Evolutionary conservation across 176 grass and related monocot genomes (phyloP).

Genomic region (Hordeum marinum): DNA sequence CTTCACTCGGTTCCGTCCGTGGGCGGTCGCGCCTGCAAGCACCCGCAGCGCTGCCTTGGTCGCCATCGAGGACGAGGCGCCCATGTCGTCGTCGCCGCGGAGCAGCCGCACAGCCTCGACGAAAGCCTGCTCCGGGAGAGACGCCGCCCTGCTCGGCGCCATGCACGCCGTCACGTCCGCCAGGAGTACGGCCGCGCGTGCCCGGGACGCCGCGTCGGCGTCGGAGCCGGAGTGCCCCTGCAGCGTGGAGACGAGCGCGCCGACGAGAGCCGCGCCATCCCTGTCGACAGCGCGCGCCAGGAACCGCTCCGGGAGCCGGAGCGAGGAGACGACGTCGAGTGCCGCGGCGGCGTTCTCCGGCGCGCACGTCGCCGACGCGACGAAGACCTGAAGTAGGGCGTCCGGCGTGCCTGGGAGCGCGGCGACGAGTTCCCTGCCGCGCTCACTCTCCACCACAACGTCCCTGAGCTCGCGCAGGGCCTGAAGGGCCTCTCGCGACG

Average conservation of each 20-base stretch:
- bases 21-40: slow-evolving; percentile 4
- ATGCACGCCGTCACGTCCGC: slow-evolving; percentile 31
- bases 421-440: slow-evolving; percentile 28
- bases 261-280: slow-evolving; percentile 24
- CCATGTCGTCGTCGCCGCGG: neutral
- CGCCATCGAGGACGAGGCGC: neutral
- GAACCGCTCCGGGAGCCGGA: slow-evolving; percentile 37
- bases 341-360: slow-evolving; percentile 14
- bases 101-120: slow-evolving; percentile 37
- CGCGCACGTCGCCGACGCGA: too few species aligned
- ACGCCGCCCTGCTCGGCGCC: slow-evolving; percentile 7
- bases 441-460: slow-evolving; percentile 37
- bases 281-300: slow-evolving; percentile 4
- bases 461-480: slow-evolving; percentile 42
- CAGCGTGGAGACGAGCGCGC: slow-evolving; percentile 37
- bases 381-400: neutral
- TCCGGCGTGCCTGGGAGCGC: slow-evolving; percentile 14
- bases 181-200: slow-evolving; percentile 35
- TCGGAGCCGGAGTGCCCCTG: neutral
- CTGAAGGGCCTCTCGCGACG: neutral
- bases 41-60: slow-evolving; percentile 55
- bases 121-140: slow-evolving; percentile 33
- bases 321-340: slow-evolving; percentile 38
- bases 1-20: slow-evolving; percentile 63
- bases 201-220: slow-evolving; percentile 31